phyloP scores from a whole-genome alignment of 2,329 filamentous ascomycete species.

The Diatrype stigma region DNA sequence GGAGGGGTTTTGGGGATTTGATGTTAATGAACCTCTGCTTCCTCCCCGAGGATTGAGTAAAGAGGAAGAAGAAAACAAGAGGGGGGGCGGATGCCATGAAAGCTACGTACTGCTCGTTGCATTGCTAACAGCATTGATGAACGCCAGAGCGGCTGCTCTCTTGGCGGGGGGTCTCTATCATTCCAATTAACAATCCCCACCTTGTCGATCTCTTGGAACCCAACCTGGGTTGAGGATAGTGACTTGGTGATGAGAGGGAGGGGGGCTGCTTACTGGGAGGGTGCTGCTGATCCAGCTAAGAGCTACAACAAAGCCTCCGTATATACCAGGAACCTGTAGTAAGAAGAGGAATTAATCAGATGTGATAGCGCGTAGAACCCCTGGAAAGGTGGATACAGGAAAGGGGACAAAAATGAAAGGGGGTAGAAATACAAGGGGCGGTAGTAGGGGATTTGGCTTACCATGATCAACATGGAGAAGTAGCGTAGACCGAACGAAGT shows the following conservation, averaged over 20 bases:
- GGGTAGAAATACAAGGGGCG: not conserved
- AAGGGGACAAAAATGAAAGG: not conserved
- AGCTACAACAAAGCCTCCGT: slow-evolving; percentile 63
- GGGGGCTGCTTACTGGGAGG: slow-evolving; percentile 42
- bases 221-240: too few relatives aligned
- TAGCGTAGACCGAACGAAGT: slow-evolving; percentile 59
- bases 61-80: too few relatives aligned
- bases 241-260: too few relatives aligned
- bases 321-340: slow-evolving; percentile 49
- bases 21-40: too few relatives aligned
- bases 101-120: slow-evolving; percentile 45
- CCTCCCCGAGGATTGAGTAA: too few relatives aligned
- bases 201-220: too few relatives aligned
- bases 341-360: too few relatives aligned
- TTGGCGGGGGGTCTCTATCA: slow-evolving; percentile 63
- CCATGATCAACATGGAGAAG: slow-evolving; percentile 69
- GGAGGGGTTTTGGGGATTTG: too few relatives aligned
- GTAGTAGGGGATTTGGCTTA: slow-evolving; percentile 27
- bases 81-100: too few relatives aligned
- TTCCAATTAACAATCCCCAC: not conserved
- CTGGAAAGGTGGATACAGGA: too few relatives aligned
- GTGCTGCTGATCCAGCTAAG: slow-evolving; percentile 74
- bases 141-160: slow-evolving; percentile 63
- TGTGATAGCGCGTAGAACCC: not conserved
- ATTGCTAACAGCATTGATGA: slow-evolving; percentile 72